These are phyloP conservation scores for Serendipita sp. DNA, from an alignment of 768 basidiomycete genomes.

Conservation along the genomic window DNA sequence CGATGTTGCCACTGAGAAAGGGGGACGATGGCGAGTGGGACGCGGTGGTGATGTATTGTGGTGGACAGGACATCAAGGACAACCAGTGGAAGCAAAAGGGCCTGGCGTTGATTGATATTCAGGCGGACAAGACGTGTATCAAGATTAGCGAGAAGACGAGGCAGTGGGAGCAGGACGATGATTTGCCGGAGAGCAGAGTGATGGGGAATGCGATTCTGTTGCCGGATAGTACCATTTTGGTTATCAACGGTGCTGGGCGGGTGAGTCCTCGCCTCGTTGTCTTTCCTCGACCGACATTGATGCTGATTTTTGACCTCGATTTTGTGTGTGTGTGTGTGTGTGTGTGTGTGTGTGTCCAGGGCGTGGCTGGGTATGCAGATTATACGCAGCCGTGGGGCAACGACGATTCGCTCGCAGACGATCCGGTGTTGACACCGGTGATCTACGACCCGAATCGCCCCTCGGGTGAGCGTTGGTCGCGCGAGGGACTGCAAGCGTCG, in stretches of 20 bases:
- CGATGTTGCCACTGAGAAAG: slow-evolving; percentile 69
- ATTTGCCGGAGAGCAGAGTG: slow-evolving; percentile 45
- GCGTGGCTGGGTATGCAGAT: slow-evolving; percentile 18
- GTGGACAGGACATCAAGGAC: slow-evolving; percentile 36
- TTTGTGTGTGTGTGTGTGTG: too few species aligned
- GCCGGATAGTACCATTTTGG: slow-evolving; percentile 51
- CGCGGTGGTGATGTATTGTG: slow-evolving; percentile 71
- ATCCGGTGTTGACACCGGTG: slow-evolving; percentile 38
- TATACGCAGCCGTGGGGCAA: slow-evolving; percentile 19
- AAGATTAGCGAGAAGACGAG: slow-evolving; percentile 46
- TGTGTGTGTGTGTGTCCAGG: slow-evolving; percentile 24
- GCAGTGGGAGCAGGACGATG: slow-evolving; percentile 45
- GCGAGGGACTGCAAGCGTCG: slow-evolving; percentile 42
- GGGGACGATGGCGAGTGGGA: slow-evolving; percentile 54
- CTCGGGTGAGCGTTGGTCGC: slow-evolving; percentile 46
- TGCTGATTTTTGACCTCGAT: slow-evolving; percentile 16
- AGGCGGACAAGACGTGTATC: slow-evolving; percentile 62
- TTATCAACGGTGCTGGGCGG: slow-evolving; percentile 56
- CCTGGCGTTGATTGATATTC: slow-evolving; percentile 12
- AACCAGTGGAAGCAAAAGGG: slow-evolving; percentile 20
- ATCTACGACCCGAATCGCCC: slow-evolving; percentile 53
- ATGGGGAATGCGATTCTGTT: slow-evolving; percentile 64
- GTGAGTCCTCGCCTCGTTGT: neutral
- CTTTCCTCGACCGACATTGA: slow-evolving; percentile 31
- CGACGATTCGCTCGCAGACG: slow-evolving; percentile 37